These are phyloP conservation scores for Yamadazyma sp. DNA, from an alignment of 1,139 yeast genomes.

Conservation along the genomic window DNA sequence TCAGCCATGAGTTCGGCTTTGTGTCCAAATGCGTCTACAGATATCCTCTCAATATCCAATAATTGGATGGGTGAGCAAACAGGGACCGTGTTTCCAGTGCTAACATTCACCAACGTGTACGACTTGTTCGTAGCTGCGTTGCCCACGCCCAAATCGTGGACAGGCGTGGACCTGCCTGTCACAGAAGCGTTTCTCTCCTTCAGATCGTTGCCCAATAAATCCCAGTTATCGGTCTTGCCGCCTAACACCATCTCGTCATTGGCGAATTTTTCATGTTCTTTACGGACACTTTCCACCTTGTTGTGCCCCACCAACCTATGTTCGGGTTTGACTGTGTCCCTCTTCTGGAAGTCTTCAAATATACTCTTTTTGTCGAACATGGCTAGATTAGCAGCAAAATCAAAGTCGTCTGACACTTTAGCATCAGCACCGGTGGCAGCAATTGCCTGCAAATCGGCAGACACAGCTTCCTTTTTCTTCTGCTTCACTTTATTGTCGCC, in stretches of 20 bases:
- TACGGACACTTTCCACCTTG: constrained; percentile 37
- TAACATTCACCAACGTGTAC: constrained; percentile 15
- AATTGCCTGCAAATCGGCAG: constrained; percentile 1
- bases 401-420: constrained; percentile 55
- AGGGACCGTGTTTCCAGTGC: constrained; percentile 40
- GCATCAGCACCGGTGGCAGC: constrained; percentile 1
- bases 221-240: constrained; percentile 58
- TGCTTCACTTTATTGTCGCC: constrained; percentile 10
- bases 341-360: constrained; percentile 70
- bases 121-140: constrained; percentile 5
- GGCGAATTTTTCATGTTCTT: constrained; percentile 53
- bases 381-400: constrained; percentile 78
- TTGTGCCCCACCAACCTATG: constrained; percentile 78
- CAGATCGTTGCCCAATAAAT: constrained; percentile 32
- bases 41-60: constrained; percentile 70
- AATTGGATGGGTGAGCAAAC: constrained; percentile 80
- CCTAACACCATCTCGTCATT: constrained; percentile 72
- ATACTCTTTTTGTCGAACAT: constrained; percentile 82
- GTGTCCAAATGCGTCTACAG: constrained; percentile 55
- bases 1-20: constrained; percentile 56
- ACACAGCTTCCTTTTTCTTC: constrained; percentile 5
- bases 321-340: constrained; percentile 60
- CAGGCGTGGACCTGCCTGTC: constrained; percentile 19
- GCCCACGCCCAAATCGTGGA: constrained; percentile 6
- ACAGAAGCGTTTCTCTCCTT: constrained; percentile 12